These are phyloP conservation scores for Mortierella sp. DNA, from an alignment of 371 early-diverging fungal genomes.

Conservation along the genomic window DNA sequence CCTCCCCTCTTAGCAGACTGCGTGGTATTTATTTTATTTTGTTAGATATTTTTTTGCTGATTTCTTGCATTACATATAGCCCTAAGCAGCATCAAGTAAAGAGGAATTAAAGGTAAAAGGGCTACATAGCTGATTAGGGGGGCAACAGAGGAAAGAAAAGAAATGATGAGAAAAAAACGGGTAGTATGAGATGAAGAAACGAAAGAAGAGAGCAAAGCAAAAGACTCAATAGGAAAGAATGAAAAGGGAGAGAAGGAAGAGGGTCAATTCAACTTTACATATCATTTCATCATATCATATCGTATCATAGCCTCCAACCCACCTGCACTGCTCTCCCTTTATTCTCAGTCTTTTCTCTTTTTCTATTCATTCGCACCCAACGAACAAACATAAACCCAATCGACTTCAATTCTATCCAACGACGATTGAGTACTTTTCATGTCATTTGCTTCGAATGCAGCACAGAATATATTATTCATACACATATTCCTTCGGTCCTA, in stretches of 20 bases:
- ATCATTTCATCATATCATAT: too few species aligned
- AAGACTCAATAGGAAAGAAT: not conserved
- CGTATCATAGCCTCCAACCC: not conserved
- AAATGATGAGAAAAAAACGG: too few species aligned
- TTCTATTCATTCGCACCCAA: not conserved
- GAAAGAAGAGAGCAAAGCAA: not conserved
- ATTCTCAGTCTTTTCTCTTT: not conserved
- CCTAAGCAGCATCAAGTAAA: too few species aligned
- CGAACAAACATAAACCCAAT: not conserved
- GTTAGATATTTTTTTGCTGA: too few species aligned
- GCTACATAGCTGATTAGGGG: not conserved
- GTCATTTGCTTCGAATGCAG: not conserved
- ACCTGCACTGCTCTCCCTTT: not conserved
- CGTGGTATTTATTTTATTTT: not conserved
- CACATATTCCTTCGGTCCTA: not conserved
- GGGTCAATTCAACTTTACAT: not conserved
- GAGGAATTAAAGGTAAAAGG: not conserved
- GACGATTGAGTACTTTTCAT: not conserved
- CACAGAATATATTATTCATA: not conserved
- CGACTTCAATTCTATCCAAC: not conserved
- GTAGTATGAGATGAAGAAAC: too few species aligned
- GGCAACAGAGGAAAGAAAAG: not conserved
- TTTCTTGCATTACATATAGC: too few species aligned
- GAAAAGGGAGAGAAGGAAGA: not conserved
- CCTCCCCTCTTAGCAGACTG: too few species aligned